A percentile compares a stretch with the other conserved stretches of the same genome.
Evolutionary conservation across 306 rosid genomes (phyloP).

Genomic region (Vigna unguiculata): DNA sequence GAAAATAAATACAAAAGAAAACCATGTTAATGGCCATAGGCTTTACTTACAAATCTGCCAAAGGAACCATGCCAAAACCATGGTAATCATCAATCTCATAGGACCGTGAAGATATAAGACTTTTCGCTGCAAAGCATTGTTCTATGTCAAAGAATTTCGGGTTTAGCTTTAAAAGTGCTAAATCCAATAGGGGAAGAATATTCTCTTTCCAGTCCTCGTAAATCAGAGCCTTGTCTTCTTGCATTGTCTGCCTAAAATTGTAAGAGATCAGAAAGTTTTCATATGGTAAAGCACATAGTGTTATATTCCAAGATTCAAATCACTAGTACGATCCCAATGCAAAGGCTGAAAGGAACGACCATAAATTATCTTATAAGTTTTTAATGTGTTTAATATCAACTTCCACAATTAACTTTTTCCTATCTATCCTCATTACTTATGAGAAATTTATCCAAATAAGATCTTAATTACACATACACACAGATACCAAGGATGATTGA

Average conservation of each 20-base stretch:
- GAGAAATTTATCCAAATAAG: too few relatives aligned
- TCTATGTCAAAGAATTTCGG: conserved; percentile 57
- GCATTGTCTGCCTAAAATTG: conserved; percentile 67
- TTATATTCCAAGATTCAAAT: conserved; percentile 3
- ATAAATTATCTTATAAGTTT: conserved; percentile 10
- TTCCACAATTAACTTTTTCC: too few relatives aligned
- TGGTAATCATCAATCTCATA: conserved; percentile 80
- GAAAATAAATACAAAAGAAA: conserved; percentile 20
- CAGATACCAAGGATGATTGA: neutral
- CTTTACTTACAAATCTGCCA: conserved; percentile 87
- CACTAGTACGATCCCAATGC: conserved; percentile 5
- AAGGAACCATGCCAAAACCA: conserved; percentile 93
- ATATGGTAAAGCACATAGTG: conserved; percentile 24
- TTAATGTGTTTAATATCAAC: too few relatives aligned
- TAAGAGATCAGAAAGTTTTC: conserved; percentile 52
- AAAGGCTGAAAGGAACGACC: neutral
- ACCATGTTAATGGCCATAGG: conserved; percentile 17
- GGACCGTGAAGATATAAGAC: conserved; percentile 77
- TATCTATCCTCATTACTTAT: too few relatives aligned
- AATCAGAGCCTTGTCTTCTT: too few relatives aligned
- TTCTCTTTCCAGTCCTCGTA: conserved; percentile 90
- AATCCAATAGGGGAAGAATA: conserved; percentile 68
- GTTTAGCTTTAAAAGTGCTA: conserved; percentile 50
- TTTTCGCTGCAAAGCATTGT: conserved; percentile 74
- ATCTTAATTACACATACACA: too few relatives aligned